Base-by-base conservation (phyloP, 495 filamentous ascomycete genomes). In the Hamigera avellanea region DNA sequence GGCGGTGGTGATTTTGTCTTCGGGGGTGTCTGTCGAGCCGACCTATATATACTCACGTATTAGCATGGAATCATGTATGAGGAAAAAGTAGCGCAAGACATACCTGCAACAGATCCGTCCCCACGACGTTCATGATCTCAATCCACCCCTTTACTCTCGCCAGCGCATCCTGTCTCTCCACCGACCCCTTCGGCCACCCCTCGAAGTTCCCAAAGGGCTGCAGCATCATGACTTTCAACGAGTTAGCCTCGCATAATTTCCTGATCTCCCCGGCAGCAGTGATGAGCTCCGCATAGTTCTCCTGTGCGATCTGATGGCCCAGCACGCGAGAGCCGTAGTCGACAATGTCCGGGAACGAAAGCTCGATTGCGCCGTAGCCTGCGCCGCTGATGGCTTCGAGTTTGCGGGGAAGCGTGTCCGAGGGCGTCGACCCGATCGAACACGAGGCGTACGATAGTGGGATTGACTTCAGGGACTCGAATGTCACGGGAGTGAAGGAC, bases 171-270 rank as follows among this genome's bases (percentile, higher is more conserved):
- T 74, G 60, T 14, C 80, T 53, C 51, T 80, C 73, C 2, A 48
- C 38, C 5, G 68, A 72, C 0, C 62, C 76, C 14, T 63, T 62
- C 1, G 63, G 56, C 80, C 83, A 91, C 5, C 83, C 84, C 45
- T 93, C 84, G 45, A 87, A 86, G 39, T 86, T 81, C 6, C 76
- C 56, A 46, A 88, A 87, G 0, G 84, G 82, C 47, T 89, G 84
- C 8, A 93, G 54, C 61, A 86, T 81, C 47, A 88, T 63, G 29
- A 89, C 73, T 16, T 58, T 61, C 5, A 89, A 61, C 0, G 54
- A 45, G 19, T 72, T 59, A 14, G 63, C 51, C 13, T 70, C 50
- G 40, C 72, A 80, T 21, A 80, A 46, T 2, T 50, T 56, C 15
- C 60, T 61, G 27, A 84, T 68, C 27, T 73, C 62, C 6, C 44